Conservation (phyloP, 202 grass and related monocot genomes). For the Hordeum pubiflorum region DNA sequence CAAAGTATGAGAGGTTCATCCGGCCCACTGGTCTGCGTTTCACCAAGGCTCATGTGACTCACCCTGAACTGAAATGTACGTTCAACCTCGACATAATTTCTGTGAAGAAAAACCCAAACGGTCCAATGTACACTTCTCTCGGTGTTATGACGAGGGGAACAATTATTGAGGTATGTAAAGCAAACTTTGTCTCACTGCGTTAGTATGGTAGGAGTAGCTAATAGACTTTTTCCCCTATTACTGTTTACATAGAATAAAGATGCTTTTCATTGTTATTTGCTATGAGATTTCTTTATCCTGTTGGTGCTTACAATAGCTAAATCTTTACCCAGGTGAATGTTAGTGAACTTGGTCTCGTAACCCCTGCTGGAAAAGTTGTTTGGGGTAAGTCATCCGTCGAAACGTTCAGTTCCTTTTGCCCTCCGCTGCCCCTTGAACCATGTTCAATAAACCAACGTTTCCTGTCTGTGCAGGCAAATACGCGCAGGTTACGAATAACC, state of each 20-base stretch:
- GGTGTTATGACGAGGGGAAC: conserved; percentile 87
- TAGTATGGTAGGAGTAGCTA: neutral
- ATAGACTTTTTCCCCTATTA: neutral
- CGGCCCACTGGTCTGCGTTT: conserved; percentile 76
- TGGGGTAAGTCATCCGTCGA: conserved; percentile 53
- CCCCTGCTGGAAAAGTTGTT: conserved; percentile 92
- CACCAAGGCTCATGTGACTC: conserved; percentile 82
- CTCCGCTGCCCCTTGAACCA: neutral
- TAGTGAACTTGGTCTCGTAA: conserved; percentile 85
- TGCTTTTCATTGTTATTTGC: neutral
- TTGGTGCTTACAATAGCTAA: neutral
- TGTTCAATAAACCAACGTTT: neutral
- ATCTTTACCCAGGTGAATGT: conserved; percentile 60
- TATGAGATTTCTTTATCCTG: neutral
- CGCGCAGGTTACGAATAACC: conserved; percentile 87
- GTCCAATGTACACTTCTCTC: conserved; percentile 89
- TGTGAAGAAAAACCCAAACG: conserved; percentile 93
- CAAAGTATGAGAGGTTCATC: conserved; percentile 86
- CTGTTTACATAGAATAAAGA: neutral
- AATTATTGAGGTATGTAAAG: conserved; percentile 61
- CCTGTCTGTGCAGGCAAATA: conserved; percentile 65
- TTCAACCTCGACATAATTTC: conserved; percentile 89
- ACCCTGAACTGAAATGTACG: conserved; percentile 86
- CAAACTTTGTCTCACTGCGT: neutral
- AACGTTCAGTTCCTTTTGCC: neutral